A percentile compares a stretch with the other conserved stretches of the same genome.
phyloP scores from a whole-genome alignment of 1,139 yeast genomes.

The Suhomyces wounanorum region DNA sequence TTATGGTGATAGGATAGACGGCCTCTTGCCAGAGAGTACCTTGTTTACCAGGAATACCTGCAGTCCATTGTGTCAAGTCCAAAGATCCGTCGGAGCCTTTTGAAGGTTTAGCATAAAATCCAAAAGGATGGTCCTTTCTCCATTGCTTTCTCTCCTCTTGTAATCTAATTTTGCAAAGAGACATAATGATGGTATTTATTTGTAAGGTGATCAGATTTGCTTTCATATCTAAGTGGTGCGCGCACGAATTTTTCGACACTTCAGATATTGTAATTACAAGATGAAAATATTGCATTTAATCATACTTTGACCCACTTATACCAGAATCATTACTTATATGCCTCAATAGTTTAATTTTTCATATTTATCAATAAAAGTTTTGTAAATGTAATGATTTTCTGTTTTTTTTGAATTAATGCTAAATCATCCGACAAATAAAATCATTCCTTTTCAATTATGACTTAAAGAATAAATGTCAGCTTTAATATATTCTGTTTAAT shows the following conservation, averaged over 20 bases:
- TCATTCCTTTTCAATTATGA: too few relatives aligned
- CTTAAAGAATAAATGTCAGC: too few relatives aligned
- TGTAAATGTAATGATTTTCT: too few relatives aligned
- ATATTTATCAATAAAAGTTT: too few relatives aligned
- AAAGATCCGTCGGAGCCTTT: slow-evolving; percentile 78
- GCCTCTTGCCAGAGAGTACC: slow-evolving; percentile 90
- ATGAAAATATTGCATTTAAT: too few relatives aligned
- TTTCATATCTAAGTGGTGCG: background rate
- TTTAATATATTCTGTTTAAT: too few relatives aligned
- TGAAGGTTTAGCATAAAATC: slow-evolving; percentile 88
- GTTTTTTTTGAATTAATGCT: too few relatives aligned
- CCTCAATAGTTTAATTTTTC: too few relatives aligned
- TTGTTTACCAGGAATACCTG: slow-evolving; percentile 92
- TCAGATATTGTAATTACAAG: background rate
- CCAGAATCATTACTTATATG: too few relatives aligned
- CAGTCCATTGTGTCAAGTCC: slow-evolving; percentile 85
- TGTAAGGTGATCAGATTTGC: slow-evolving; percentile 1
- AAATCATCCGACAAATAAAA: too few relatives aligned
- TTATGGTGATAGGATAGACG: slow-evolving; percentile 78
- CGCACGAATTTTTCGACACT: slow-evolving; percentile 1
- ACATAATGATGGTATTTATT: slow-evolving; percentile 24
- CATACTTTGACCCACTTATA: too few relatives aligned
- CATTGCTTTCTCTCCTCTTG: slow-evolving; percentile 93
- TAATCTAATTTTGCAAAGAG: slow-evolving; percentile 72
- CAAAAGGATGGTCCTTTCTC: slow-evolving; percentile 99